Evolutionary conservation across 768 basidiomycete species (phyloP).

Genomic region (Termitomyces sp.): DNA sequence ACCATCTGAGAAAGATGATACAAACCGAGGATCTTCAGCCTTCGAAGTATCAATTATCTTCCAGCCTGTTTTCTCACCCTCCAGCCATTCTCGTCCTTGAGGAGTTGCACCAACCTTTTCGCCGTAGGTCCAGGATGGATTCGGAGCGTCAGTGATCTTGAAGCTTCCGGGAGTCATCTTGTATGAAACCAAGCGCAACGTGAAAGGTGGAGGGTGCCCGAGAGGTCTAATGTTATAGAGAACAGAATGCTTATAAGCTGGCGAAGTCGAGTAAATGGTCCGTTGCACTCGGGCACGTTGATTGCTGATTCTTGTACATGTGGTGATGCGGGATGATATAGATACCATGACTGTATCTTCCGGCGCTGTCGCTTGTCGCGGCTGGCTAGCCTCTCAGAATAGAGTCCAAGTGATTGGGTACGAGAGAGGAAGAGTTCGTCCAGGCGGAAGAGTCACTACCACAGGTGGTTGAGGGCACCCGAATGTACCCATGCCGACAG

Average conservation of each 20-base stretch:
- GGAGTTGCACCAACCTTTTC: conserved; percentile 26
- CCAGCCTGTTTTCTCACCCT: conserved; percentile 38
- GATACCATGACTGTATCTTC: not conserved
- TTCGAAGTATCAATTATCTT: conserved; percentile 27
- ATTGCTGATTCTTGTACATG: not conserved
- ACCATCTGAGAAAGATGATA: not conserved
- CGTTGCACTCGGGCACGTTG: not conserved
- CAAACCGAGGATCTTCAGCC: conserved; percentile 28
- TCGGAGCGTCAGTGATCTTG: conserved; percentile 27
- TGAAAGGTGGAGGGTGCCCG: not conserved
- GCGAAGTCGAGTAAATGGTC: not conserved
- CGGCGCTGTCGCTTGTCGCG: not conserved
- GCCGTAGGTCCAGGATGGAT: conserved; percentile 34
- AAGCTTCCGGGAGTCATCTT: conserved; percentile 21
- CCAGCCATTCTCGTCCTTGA: conserved; percentile 35
- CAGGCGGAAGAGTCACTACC: too few relatives aligned
- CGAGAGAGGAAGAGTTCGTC: too few relatives aligned
- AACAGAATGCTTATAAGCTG: not conserved
- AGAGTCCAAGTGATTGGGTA: too few relatives aligned
- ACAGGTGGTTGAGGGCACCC: too few relatives aligned
- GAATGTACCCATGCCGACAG: too few relatives aligned
- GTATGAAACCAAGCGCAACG: conserved; percentile 4
- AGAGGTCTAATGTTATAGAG: not conserved
- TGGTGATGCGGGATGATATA: not conserved
- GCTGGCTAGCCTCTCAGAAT: too few relatives aligned